Evolutionary conservation across 805 yeast species (phyloP), one percentile per base, ranked within the genome.

Genomic region (Suhomyces faveliae): DNA sequence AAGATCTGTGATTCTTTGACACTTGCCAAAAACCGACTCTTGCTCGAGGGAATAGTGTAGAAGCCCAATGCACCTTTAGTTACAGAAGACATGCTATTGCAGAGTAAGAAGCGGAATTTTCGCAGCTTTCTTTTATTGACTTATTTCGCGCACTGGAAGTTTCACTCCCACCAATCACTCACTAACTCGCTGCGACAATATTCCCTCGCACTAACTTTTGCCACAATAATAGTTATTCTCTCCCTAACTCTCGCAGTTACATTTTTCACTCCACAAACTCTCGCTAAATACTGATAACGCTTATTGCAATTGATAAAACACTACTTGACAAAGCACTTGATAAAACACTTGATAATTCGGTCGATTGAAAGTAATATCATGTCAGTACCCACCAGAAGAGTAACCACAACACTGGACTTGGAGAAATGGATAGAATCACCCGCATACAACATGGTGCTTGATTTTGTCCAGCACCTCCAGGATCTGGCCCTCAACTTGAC

Each of bases 401-500:
- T 89, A 7, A 55, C 79, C 8, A 78, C 82, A 0, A 61, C 67
- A 0, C 73, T 75, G 0, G 98, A 92, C 61, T 61, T 92, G 57
- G 73, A 70, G 9, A 61, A 70, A 46, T 92, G 96, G 84, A 60
- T 66, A 12, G 63, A 53, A 0, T 79, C 89, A 6, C 53, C 63
- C 2, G 77, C 86, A 0, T 80, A 80, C 59, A 52, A 63, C 0
- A 73, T 70, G 3, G 53, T 92, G 1, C 51, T 86, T 3, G 60
- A 58, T 0, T 90, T 87, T 58, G 74, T 90, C 1, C 64, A 63
- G 15, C 64, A 66, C 1, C 68, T 92, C 35, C 89, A 89, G 39
- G 66, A 68, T 0, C 74, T 90, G 19, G 92, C 89, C 1, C 66
- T 61, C 17, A 96, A 92, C 9, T 71, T 80, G 13, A 76, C 84